phyloP scores from a whole-genome alignment of 768 basidiomycete species.

The Russula foetens region DNA sequence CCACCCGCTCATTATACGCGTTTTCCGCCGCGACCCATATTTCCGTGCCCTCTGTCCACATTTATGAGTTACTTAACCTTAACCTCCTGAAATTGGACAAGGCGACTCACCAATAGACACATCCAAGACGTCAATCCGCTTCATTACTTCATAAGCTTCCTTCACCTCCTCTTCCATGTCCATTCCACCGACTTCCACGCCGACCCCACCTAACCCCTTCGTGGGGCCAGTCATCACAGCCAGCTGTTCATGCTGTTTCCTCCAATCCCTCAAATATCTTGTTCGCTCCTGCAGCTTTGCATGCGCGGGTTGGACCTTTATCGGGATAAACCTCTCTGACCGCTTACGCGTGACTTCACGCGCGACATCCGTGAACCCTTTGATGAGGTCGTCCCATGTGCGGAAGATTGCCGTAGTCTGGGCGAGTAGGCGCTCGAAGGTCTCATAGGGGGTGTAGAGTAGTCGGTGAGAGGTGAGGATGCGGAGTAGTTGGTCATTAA shows the following conservation, averaged over 20 bases:
- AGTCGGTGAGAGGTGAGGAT: slow-evolving; percentile 88
- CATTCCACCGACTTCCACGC: slow-evolving; percentile 78
- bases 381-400: slow-evolving; percentile 57
- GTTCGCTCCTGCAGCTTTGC: slow-evolving; percentile 84
- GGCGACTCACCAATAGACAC: slow-evolving; percentile 69
- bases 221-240: slow-evolving; percentile 96
- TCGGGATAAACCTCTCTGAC: slow-evolving; percentile 89
- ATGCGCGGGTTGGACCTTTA: slow-evolving; percentile 89
- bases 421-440: slow-evolving; percentile 79
- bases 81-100: no score
- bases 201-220: slow-evolving; percentile 67
- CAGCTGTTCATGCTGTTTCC: slow-evolving; percentile 96
- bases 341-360: slow-evolving; percentile 89
- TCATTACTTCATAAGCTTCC: slow-evolving; percentile 94
- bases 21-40: slow-evolving; percentile 98
- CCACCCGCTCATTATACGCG: slow-evolving; percentile 95
- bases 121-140: slow-evolving; percentile 93
- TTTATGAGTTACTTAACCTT: neutral
- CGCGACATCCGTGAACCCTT: slow-evolving; percentile 61
- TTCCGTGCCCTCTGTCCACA: slow-evolving; percentile 76
- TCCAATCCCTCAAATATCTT: slow-evolving; percentile 82
- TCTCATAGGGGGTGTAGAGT: slow-evolving; percentile 89
- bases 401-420: slow-evolving; percentile 60
- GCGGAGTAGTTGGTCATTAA: slow-evolving; percentile 89
- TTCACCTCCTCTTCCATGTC: slow-evolving; percentile 98